Conservation (phyloP, 495 filamentous ascomycete genomes). For the Xanthoparmelia taractica region DNA sequence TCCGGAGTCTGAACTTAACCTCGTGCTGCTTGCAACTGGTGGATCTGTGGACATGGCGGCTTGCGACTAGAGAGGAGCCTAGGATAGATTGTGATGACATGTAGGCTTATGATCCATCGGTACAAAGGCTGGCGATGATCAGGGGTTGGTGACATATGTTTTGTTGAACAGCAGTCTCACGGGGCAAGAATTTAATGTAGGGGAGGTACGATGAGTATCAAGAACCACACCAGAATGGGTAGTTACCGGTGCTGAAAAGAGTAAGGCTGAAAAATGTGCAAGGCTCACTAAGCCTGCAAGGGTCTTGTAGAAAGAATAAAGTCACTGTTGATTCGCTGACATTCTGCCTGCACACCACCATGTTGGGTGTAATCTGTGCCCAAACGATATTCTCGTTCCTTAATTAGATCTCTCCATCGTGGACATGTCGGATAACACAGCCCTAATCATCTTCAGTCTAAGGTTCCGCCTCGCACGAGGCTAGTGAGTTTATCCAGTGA, state of each 20-base stretch:
- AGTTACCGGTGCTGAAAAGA: not conserved
- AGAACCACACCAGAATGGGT: not conserved
- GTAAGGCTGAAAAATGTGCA: not conserved
- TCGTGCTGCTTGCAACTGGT: not conserved
- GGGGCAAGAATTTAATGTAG: not conserved
- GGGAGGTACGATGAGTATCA: not conserved
- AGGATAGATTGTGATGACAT: not conserved
- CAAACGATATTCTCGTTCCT: not conserved
- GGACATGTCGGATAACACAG: not conserved
- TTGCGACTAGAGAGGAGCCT: not conserved
- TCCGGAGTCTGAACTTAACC: not conserved
- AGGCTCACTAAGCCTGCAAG: not conserved
- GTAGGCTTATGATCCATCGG: not conserved
- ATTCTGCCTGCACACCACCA: not conserved
- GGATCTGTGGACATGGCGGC: not conserved
- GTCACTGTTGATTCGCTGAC: not conserved
- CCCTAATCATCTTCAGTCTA: not conserved
- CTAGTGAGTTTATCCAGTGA: not conserved
- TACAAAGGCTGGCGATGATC: not conserved
- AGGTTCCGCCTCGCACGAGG: not conserved
- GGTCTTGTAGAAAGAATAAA: not conserved
- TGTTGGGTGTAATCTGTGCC: not conserved
- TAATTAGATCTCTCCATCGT: not conserved
- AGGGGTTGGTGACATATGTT: not conserved
- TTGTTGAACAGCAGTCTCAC: too few species aligned